Percentiles rank a stretch among this genome's conserved stretches.
Conservation (phyloP, 768 basidiomycete genomes). For the Boletus rex-veris region DNA sequence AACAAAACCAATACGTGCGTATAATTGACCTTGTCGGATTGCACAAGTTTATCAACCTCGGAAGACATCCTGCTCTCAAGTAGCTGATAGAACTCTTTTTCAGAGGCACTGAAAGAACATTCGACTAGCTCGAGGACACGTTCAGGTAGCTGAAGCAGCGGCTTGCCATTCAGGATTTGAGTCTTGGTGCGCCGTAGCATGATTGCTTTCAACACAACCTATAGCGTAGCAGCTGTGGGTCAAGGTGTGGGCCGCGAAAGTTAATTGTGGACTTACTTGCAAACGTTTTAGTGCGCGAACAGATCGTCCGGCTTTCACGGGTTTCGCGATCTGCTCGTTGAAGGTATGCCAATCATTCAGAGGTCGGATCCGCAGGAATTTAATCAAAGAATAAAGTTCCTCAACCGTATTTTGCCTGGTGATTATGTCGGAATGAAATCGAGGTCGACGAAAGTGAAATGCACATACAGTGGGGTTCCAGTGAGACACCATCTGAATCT, state of each 20-base stretch:
- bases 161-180: constrained; percentile 70
- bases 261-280: constrained; percentile 45
- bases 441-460: neutral
- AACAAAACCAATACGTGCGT: constrained; percentile 68
- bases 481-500: constrained; percentile 89
- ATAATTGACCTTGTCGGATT: constrained; percentile 53
- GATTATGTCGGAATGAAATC: neutral
- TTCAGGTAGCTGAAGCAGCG: constrained; percentile 75
- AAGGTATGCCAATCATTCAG: constrained; percentile 78
- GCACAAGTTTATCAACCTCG: constrained; percentile 65
- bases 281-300: constrained; percentile 77
- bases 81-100: constrained; percentile 74
- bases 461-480: constrained; percentile 67
- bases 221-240: neutral
- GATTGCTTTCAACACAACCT: constrained; percentile 78
- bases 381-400: constrained; percentile 85
- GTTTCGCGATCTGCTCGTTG: constrained; percentile 72
- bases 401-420: constrained; percentile 83
- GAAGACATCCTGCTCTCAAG: constrained; percentile 65
- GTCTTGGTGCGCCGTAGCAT: constrained; percentile 90
- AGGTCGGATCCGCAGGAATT: constrained; percentile 83
- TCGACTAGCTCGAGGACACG: constrained; percentile 67
- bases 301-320: constrained; percentile 66
- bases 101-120: constrained; percentile 74
- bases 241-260: neutral